Evolutionary conservation across 2,329 filamentous ascomycete genomes (phyloP).

Genomic region (Zymoseptoria crescenta): DNA sequence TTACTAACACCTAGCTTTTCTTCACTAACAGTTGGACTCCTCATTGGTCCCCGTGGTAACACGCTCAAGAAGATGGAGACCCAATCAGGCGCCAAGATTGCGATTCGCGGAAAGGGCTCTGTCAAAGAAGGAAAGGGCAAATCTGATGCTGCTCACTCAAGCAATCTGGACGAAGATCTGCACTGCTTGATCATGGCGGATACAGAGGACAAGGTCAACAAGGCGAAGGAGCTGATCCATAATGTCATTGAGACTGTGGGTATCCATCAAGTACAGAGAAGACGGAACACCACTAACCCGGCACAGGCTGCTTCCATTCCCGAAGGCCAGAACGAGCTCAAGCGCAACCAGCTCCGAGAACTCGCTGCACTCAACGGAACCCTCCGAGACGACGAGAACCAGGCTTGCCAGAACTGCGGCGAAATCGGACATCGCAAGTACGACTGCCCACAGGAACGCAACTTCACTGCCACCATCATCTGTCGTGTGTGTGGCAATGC

Average conservation of each 20-base stretch:
- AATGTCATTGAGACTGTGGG: slow-evolving; percentile 94
- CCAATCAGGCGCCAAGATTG: slow-evolving; percentile 96
- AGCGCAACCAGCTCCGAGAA: slow-evolving; percentile 96
- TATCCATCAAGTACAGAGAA: slow-evolving; percentile 12
- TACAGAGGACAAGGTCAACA: slow-evolving; percentile 98
- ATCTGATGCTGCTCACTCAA: slow-evolving; percentile 96
- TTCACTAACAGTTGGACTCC: slow-evolving; percentile 92
- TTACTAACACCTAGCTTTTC: slow-evolving; percentile 73
- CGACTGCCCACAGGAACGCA: slow-evolving; percentile 94
- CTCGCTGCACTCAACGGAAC: slow-evolving; percentile 98
- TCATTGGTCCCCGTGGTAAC: slow-evolving; percentile 99
- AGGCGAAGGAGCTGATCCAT: slow-evolving; percentile 96
- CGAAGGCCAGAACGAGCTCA: slow-evolving; percentile 97
- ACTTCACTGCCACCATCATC: slow-evolving; percentile 98
- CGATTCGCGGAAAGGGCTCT: slow-evolving; percentile 97
- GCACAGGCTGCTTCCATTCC: slow-evolving; percentile 89
- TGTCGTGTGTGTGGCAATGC: slow-evolving; percentile 97
- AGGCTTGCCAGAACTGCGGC: slow-evolving; percentile 97
- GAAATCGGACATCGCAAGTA: slow-evolving; percentile 99
- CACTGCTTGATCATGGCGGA: slow-evolving; percentile 99
- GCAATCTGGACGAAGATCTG: slow-evolving; percentile 98
- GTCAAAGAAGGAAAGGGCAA: slow-evolving; percentile 99
- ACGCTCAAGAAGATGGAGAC: slow-evolving; percentile 99
- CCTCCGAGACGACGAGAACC: slow-evolving; percentile 96
- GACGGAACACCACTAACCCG: slow-evolving; percentile 36